These are phyloP conservation scores for Craspedostauros australis DNA, from an alignment of 108 stramenopile species.

Conservation along the genomic window DNA sequence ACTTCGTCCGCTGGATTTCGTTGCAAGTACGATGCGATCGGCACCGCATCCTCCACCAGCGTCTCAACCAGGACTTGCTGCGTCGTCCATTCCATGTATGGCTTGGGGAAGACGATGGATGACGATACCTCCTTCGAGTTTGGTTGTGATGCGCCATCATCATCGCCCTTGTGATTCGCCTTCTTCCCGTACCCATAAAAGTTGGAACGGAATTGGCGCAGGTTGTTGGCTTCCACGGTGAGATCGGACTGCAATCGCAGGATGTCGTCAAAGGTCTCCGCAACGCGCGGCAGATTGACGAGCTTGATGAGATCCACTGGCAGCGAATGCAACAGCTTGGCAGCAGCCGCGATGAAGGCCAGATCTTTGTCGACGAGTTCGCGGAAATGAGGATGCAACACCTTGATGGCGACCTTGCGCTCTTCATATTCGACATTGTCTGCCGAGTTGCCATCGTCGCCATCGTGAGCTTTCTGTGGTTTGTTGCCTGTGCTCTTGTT, in stretches of 20 bases:
- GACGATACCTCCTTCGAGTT: slow-evolving; percentile 19
- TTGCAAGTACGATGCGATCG: slow-evolving; percentile 58
- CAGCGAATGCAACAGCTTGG: slow-evolving; percentile 56
- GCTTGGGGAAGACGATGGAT: slow-evolving; percentile 60
- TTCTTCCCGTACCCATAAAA: slow-evolving; percentile 40
- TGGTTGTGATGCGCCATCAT: too few relatives aligned
- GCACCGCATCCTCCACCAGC: slow-evolving; percentile 48
- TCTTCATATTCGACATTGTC: slow-evolving; percentile 7
- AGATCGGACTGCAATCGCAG: slow-evolving; percentile 77
- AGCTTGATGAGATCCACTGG: slow-evolving; percentile 51
- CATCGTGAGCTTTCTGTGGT: neutral
- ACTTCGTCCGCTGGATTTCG: too few relatives aligned
- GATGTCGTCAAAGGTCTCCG: slow-evolving; percentile 57
- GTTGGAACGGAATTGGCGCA: slow-evolving; percentile 56
- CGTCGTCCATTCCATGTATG: slow-evolving; percentile 49
- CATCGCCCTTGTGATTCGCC: too few relatives aligned
- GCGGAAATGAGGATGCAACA: slow-evolving; percentile 72
- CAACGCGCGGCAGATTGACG: slow-evolving; percentile 72
- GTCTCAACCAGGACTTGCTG: slow-evolving; percentile 67
- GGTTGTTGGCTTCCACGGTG: slow-evolving; percentile 62
- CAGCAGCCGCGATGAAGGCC: slow-evolving; percentile 51
- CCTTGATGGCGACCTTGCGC: slow-evolving; percentile 71
- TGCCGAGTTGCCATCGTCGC: neutral
- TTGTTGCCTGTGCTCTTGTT: neutral
- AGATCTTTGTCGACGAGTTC: slow-evolving; percentile 62